A percentile compares a stretch with the other conserved stretches of the same genome.
phyloP scores from a whole-genome alignment of 208 protist genomes.

The Trichomonas vaginalis region DNA sequence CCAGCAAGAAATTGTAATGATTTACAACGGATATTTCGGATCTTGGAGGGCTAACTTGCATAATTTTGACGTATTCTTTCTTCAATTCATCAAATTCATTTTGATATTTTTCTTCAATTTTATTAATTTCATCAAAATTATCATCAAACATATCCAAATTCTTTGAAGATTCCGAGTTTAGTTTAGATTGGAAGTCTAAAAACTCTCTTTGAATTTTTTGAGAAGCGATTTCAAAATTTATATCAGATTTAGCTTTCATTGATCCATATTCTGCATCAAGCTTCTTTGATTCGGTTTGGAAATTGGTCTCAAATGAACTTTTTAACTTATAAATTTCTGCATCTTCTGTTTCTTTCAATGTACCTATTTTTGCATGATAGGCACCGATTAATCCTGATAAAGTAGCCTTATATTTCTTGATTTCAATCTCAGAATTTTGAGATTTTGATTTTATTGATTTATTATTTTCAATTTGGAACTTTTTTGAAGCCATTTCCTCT shows the following conservation, averaged over 20 bases:
- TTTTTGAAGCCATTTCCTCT: background rate
- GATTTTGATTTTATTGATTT: background rate
- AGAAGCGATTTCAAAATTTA: background rate
- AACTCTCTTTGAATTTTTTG: background rate
- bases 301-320: background rate
- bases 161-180: background rate
- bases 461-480: background rate
- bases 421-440: background rate
- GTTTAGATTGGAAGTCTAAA: background rate
- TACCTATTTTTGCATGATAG: background rate
- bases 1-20: background rate
- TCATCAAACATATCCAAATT: background rate
- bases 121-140: background rate
- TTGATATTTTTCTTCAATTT: background rate
- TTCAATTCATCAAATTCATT: background rate
- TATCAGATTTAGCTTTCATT: background rate
- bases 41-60: background rate
- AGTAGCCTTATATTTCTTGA: background rate
- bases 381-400: background rate
- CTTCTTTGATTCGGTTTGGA: background rate
- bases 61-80: background rate
- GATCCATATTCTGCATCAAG: background rate
- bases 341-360: background rate
- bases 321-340: background rate
- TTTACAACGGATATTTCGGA: background rate